Evolutionary conservation across 441 rosid genomes (phyloP), one percentile per base, ranked within the genome.

Genomic region (Kokia cookei): DNA sequence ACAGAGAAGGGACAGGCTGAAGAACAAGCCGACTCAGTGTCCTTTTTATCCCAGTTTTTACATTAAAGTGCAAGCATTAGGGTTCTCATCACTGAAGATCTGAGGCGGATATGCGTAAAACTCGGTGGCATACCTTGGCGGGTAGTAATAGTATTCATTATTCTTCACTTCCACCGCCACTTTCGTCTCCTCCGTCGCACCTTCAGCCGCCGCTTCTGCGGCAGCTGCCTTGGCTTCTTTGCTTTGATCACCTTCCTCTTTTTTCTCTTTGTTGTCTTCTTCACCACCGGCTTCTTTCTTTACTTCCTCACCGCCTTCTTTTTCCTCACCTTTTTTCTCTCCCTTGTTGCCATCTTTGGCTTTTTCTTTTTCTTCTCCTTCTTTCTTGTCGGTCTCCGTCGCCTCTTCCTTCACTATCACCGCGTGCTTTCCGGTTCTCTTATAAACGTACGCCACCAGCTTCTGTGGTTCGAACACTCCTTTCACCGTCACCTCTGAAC

Each of bases 71-170:
- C 99, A 94, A 40, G 99, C 98, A 78, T 94, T 91, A 62, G 97
- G 99, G 84, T 93, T 92, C 82, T 94, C 98, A 71, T 94, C 98
- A 29, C 98, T 94, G 83, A 93, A 93, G 79, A 90, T 78, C 84
- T 93, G 97, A 7, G 98, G 98, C 8, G 96, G 88, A 59, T 89
- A 89, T 3, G 90, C 84, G 13, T 86, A 83, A 72, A 82, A 3
- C 17, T 88, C 97, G 85, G 80, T 77, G 0, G 84, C 80, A 75
- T 86, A 74, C 67, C 82, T 81, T 27, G 79, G 86, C 2, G 90
- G 87, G 75, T 86, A 83, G 50, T 83, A 79, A 54, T 69, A 74
- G 72, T 84, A 85, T 69, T 93, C 94, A 51, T 86, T 87, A 63
- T 35, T 90, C 81, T 43, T 89, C 74, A 86, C 74, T 80, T 88